Base-by-base conservation (phyloP, 2,329 filamentous ascomycete genomes). In the Xylariaceae sp. region DNA sequence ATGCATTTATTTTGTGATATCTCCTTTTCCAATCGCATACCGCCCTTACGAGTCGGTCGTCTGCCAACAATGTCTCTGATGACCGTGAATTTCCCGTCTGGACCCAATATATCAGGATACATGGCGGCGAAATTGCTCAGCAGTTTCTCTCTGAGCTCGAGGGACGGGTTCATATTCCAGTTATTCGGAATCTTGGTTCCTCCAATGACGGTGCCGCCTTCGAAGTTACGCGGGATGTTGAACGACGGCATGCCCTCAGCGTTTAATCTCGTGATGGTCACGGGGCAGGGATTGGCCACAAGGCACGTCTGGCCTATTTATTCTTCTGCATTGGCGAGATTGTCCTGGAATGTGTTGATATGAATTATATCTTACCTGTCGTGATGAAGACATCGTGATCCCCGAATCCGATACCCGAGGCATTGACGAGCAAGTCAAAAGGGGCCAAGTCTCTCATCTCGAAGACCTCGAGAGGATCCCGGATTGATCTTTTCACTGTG, bases 181-280 rank as follows among this genome's bases (percentile, higher is more conserved):
- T 86, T 75, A 57, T 80, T 73, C 0, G 78, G 76, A 67, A 88
- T 81, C 69, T 87, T 88, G 8, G 85, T 88, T 0, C 86, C 86
- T 4, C 86, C 86, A 17, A 88, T 80, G 45, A 88, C 76, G 0
- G 85, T 88, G 2, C 86, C 86, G 2, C 85, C 85, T 39, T 82
- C 76, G 30, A 85, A 80, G 7, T 79, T 80, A 2, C 86, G 78
- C 0, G 86, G 84, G 4, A 88, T 82, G 51, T 80, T 79, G 63
- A 88, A 88, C 0, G 80, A 78, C 83, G 84, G 87, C 7, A 76
- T 79, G 0, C 86, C 86, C 67, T 88, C 84, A 0, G 77, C 76
- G 66, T 84, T 82, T 64, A 89, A 84, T 30, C 81, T 77, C 2
- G 86, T 88, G 17, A 88, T 75, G 0, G 70, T 69, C 0, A 71